Base-by-base conservation (phyloP, 2,329 filamentous ascomycete species). In the Hypoxylon sp. region DNA sequence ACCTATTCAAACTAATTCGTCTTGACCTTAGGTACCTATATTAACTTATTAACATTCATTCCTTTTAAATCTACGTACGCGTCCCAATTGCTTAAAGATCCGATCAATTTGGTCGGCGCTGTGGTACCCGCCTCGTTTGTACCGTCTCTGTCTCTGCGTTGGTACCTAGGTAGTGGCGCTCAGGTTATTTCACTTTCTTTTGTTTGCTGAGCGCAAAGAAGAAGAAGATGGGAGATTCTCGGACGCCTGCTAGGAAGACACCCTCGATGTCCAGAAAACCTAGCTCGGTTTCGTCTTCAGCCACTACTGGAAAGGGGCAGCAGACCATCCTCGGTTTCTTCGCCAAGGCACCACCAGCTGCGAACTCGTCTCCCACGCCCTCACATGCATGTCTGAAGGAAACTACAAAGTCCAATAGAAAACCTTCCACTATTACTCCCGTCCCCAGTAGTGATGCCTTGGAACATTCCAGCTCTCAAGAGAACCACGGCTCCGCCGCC, bases 251-350 rank as follows among this genome's bases (percentile, higher is more conserved):
- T 34, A 81, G 76, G 71, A 81, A 78, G 73, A 81, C 81, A 39
- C 73, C 78, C 27, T 79, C 79, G 6, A 74, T 76, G 54, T 77
- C 80, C 53, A 82, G 81, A 74, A 85, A 86, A 73, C 76, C 80
- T 43, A 78, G 79, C 46, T 78, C 80, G 46, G 78, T 80, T 11
- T 79, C 83, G 9, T 85, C 85, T 64, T 79, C 82, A 19, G 56
- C 67, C 9, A 65, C 69, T n/a, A 78, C 81, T 5, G 78, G 78
- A 67, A 89, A 88, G 74, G 89, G 87, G 71, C 90, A 92, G 71
- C 90, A 92, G 76, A 92, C 90, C 56, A 93, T 96, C 64, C 82
- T 93, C 34, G 91, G 91, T 45, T 96, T 96, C 84, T 95, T 95
- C 74, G 85, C 90, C 70, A 93, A 91, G 76, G 80, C 84, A 65